Percentiles rank a stretch among this genome's conserved stretches.
These are phyloP conservation scores for Eimeria tenella DNA, from an alignment of 169 alveolate species.

Conservation along the genomic window DNA sequence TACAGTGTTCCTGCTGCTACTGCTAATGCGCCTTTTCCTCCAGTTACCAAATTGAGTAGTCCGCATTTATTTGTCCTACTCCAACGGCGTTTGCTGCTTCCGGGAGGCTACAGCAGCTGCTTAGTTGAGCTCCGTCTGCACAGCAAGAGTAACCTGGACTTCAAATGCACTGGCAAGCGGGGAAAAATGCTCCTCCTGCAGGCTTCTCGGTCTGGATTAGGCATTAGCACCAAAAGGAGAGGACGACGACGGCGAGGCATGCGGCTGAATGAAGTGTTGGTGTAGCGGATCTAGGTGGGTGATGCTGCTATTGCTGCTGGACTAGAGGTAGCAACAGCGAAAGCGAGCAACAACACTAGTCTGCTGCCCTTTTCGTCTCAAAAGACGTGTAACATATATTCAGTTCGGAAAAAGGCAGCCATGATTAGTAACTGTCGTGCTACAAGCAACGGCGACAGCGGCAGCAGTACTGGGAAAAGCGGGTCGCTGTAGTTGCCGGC, in stretches of 20 bases:
- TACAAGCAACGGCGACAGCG: background rate
- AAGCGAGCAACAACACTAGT: background rate
- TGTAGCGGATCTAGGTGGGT: background rate
- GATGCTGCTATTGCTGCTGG: constrained; percentile 34
- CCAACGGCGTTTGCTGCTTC: background rate
- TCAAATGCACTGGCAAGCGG: too few relatives aligned
- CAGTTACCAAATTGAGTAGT: background rate
- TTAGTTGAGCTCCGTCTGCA: background rate
- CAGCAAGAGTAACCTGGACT: too few relatives aligned
- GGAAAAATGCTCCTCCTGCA: too few relatives aligned
- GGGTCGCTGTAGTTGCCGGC: constrained; percentile 14
- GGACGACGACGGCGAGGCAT: too few relatives aligned
- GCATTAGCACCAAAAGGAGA: too few relatives aligned
- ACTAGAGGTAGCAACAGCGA: background rate
- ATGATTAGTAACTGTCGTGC: background rate
- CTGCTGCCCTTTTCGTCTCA: constrained; percentile 3
- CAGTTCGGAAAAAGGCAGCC: background rate
- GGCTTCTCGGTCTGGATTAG: too few relatives aligned
- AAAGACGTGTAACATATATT: too few relatives aligned
- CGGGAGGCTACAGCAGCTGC: background rate
- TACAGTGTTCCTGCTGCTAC: background rate
- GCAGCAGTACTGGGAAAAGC: background rate
- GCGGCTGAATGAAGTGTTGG: too few relatives aligned
- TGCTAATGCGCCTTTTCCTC: background rate
- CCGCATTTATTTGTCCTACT: background rate